phyloP scores from a whole-genome alignment of 768 basidiomycete genomes.

The Suillus plorans region DNA sequence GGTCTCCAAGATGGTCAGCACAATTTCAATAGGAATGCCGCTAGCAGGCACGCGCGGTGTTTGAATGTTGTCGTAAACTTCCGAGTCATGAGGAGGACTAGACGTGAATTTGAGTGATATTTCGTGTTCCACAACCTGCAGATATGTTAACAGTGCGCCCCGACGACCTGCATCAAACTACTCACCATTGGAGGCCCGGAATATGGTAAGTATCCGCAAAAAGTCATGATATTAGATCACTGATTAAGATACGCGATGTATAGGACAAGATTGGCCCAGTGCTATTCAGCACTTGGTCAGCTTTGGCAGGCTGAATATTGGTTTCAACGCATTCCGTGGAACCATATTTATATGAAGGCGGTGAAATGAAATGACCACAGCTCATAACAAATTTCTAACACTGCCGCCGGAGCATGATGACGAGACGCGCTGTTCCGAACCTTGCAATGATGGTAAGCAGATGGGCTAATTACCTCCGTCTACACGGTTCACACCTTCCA shows the following conservation, averaged over 20 bases:
- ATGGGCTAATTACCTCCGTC: constrained; percentile 10
- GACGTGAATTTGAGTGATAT: constrained; percentile 41
- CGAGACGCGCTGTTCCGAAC: not conserved
- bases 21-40: constrained; percentile 61
- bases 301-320: not conserved
- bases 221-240: constrained; percentile 24
- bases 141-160: constrained; percentile 10
- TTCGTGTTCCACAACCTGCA: constrained; percentile 34
- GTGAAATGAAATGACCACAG: constrained; percentile 2
- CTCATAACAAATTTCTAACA: not conserved
- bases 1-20: constrained; percentile 61
- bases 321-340: not conserved
- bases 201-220: constrained; percentile 24
- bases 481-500: constrained; percentile 7
- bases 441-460: not conserved
- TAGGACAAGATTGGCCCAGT: not conserved
- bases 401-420: not conserved
- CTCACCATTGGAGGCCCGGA: constrained; percentile 27
- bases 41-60: constrained; percentile 22
- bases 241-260: constrained; percentile 11
- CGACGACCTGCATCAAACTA: not conserved
- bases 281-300: not conserved
- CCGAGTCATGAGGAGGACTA: constrained; percentile 16
- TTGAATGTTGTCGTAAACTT: constrained; percentile 15
- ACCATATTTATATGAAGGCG: constrained; percentile 26